Evolutionary conservation across 768 basidiomycete species (phyloP), one percentile per base, ranked within the genome.

Genomic region (Sarcomyxa edulis): DNA sequence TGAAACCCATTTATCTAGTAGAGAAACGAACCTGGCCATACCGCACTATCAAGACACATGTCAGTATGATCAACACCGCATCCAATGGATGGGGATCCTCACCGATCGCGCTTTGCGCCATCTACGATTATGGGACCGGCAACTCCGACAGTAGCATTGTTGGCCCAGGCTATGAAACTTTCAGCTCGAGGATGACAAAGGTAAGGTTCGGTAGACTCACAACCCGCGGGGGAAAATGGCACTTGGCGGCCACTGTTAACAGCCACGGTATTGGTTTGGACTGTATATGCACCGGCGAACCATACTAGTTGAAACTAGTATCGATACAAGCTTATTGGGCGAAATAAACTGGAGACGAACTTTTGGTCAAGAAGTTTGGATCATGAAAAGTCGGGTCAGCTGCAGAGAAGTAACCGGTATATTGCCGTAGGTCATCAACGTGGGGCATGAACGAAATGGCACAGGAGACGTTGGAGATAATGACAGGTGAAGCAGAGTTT

Each of bases 61-160:
- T n/a, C n/a, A 23, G 8, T 33, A 14, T 29, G 18, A 20, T 22
- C 8, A 24, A 19, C 14, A 0, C 11, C 7, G 4, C 10, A 16
- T 8, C 8, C 7, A 20, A 5, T 7, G 10, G 18, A 9, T 12
- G 10, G 2, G 14, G 20, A 14, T 6, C 47, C 60, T 33, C 35
- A 69, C 69, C 76, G 61, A 47, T 78, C 76, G 9, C 76, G 69
- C 48, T 80, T 78, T 6, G 76, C 76, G 37, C 69, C 69, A 44
- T 80, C 77, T 3, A 80, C 74, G 35, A 80, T 75, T 28, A 78
- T 78, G 5, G 78, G 75, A 0, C 76, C 75, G 5, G 70, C 73
- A 7, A 76, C 62, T 3, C 77, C 77, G 3, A 77, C 58, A 0
- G 61, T 69, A 4, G 72, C 75, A 40, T 75, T 71, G 47, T 78